Evolutionary conservation across 2,329 filamentous ascomycete species (phyloP).

Genomic region (Claviceps sp.): DNA sequence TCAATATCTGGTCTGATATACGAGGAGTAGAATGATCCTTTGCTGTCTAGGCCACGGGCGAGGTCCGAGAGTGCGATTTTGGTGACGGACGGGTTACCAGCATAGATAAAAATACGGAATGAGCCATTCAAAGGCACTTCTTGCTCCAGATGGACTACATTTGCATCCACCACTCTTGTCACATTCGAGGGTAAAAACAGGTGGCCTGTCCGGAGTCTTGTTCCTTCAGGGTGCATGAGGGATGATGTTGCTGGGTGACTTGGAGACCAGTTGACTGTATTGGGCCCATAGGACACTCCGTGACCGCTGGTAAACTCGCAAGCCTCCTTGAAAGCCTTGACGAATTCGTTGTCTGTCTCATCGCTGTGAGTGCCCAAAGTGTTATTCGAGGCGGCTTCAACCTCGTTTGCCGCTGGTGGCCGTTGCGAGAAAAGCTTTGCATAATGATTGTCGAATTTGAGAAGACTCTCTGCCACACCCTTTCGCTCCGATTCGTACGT

Average conservation of each 20-base stretch:
- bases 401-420: slow-evolving; percentile 58
- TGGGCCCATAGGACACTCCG: slow-evolving; percentile 73
- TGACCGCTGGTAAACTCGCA: slow-evolving; percentile 92
- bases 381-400: slow-evolving; percentile 46
- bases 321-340: slow-evolving; percentile 78
- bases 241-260: slow-evolving; percentile 57
- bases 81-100: slow-evolving; percentile 50
- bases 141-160: slow-evolving; percentile 81
- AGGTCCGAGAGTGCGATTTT: slow-evolving; percentile 57
- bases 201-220: slow-evolving; percentile 58
- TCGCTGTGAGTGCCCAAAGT: slow-evolving; percentile 15
- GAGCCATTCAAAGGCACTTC: slow-evolving; percentile 80
- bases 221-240: slow-evolving; percentile 52
- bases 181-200: slow-evolving; percentile 69
- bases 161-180: slow-evolving; percentile 76
- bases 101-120: slow-evolving; percentile 78
- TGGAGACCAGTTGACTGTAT: slow-evolving; percentile 71
- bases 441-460: slow-evolving; percentile 81
- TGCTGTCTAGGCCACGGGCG: slow-evolving; percentile 47
- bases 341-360: slow-evolving; percentile 54
- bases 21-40: slow-evolving; percentile 57
- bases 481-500: slow-evolving; percentile 84
- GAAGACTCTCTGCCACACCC: slow-evolving; percentile 67
- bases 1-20: slow-evolving; percentile 51
- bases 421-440: slow-evolving; percentile 79